Percentiles rank a stretch among this genome's conserved stretches.
Conservation (phyloP, 331 rosid genomes). For the Malus hybrid region DNA sequence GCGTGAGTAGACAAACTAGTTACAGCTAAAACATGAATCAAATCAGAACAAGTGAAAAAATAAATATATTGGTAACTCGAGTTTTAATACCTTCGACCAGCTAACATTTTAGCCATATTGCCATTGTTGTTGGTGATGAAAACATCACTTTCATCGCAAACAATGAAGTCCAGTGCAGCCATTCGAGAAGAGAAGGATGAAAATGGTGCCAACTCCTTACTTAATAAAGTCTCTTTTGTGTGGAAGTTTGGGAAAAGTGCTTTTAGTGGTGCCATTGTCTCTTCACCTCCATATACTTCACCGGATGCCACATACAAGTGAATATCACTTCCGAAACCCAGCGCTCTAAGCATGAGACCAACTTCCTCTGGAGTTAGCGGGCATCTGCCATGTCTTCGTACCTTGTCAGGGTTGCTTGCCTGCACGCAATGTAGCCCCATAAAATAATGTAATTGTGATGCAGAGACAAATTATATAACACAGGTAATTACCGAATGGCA, state of each 20-base stretch:
- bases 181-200: slow-evolving; percentile 75
- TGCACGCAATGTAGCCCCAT: slow-evolving; percentile 24
- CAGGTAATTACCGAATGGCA: not conserved
- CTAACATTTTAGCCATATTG: slow-evolving; percentile 87
- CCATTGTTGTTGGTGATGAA: slow-evolving; percentile 85
- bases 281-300: slow-evolving; percentile 74
- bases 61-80: not conserved
- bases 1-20: slow-evolving; percentile 18
- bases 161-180: slow-evolving; percentile 85
- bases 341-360: slow-evolving; percentile 84
- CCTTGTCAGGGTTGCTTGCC: slow-evolving; percentile 74
- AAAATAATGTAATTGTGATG: slow-evolving; percentile 1
- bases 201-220: slow-evolving; percentile 62
- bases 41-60: not conserved
- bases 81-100: slow-evolving; percentile 64
- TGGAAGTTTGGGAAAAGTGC: slow-evolving; percentile 70
- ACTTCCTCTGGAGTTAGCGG: slow-evolving; percentile 94
- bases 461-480: not conserved
- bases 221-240: slow-evolving; percentile 69
- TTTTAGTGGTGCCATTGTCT: slow-evolving; percentile 67
- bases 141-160: slow-evolving; percentile 75
- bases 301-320: slow-evolving; percentile 91
- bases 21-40: not conserved
- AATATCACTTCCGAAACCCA: slow-evolving; percentile 63
- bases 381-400: slow-evolving; percentile 77